Evolutionary conservation across 192 early-diverging fungal genomes (phyloP).

Genomic region (Spizellomyces sp.): DNA sequence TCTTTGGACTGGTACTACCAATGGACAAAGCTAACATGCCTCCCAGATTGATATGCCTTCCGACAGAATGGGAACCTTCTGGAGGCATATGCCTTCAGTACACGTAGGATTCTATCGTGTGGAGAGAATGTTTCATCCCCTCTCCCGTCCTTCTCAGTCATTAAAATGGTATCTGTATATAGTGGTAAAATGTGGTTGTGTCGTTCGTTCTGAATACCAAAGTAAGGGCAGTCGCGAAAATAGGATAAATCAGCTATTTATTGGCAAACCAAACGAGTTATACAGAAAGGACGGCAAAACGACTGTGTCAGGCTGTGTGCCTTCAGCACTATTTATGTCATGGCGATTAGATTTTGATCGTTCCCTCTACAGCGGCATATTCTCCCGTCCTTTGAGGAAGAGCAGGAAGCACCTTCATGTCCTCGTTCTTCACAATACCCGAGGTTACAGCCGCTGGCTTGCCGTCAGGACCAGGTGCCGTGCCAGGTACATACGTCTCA

Average conservation of each 20-base stretch:
- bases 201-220: too few relatives aligned
- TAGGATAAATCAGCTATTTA: too few relatives aligned
- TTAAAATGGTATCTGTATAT: too few relatives aligned
- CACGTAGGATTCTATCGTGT: too few relatives aligned
- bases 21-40: background rate
- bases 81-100: too few relatives aligned
- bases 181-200: too few relatives aligned
- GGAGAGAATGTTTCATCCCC: too few relatives aligned
- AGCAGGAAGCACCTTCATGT: background rate
- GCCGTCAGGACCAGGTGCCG: background rate
- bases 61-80: too few relatives aligned
- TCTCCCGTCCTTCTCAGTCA: too few relatives aligned
- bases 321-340: background rate
- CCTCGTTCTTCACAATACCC: background rate
- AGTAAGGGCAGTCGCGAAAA: too few relatives aligned
- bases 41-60: too few relatives aligned
- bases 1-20: background rate
- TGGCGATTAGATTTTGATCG: background rate
- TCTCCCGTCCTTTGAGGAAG: background rate
- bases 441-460: background rate
- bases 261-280: too few relatives aligned
- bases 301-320: background rate
- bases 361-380: background rate
- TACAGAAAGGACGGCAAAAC: background rate
- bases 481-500: background rate